phyloP scores from a whole-genome alignment of 305 asterid species.

The Stenogyne calaminthoides region DNA sequence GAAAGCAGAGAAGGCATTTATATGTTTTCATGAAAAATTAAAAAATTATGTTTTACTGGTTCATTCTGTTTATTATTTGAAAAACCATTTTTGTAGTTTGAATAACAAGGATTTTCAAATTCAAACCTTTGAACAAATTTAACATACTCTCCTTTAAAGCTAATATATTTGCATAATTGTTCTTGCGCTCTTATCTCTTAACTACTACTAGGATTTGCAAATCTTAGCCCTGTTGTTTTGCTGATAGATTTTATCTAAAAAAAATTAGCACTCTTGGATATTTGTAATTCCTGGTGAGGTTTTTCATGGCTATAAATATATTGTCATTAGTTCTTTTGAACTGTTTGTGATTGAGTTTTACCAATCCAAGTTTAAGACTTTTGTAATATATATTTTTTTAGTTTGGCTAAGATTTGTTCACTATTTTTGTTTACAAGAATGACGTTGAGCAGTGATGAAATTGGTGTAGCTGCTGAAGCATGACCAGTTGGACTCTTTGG shows the following conservation, averaged over 20 bases:
- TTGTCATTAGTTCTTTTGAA: background rate
- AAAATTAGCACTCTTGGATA: slow-evolving; percentile 82
- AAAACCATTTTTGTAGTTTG: no score
- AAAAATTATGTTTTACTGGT: no score
- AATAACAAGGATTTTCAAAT: no score
- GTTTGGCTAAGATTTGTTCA: slow-evolving; percentile 15
- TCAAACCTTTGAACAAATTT: no score
- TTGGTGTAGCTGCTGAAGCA: slow-evolving; percentile 88
- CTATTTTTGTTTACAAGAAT: slow-evolving; percentile 52
- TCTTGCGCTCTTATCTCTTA: slow-evolving; percentile 80
- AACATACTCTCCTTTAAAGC: no score
- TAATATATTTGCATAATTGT: slow-evolving; percentile 22
- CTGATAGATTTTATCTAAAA: slow-evolving; percentile 65
- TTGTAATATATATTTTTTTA: slow-evolving; percentile 30
- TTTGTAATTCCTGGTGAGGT: slow-evolving; percentile 72
- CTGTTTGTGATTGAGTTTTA: background rate
- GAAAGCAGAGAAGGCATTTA: no score
- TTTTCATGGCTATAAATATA: slow-evolving; percentile 10
- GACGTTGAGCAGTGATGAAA: slow-evolving; percentile 77
- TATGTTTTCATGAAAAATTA: no score
- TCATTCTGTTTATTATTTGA: no score
- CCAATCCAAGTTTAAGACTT: slow-evolving; percentile 26
- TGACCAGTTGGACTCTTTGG: slow-evolving; percentile 96
- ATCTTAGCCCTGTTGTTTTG: slow-evolving; percentile 86
- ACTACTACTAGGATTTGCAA: slow-evolving; percentile 70